Evolutionary conservation across 1,284 basidiomycete species (phyloP).

Genomic region (Ustilago hordei): DNA sequence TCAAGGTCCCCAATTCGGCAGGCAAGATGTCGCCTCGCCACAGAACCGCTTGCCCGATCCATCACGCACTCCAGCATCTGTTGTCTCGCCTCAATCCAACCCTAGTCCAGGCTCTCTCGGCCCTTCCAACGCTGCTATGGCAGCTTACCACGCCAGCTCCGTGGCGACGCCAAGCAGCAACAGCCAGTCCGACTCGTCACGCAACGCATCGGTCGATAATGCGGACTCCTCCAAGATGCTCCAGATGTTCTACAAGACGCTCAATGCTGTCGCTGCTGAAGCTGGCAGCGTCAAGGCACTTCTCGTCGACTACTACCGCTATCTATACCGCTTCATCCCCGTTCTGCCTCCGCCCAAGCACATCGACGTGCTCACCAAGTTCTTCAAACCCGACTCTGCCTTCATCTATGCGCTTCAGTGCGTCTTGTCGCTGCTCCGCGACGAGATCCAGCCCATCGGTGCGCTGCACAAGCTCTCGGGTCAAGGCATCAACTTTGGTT

Average conservation of each 20-base stretch:
- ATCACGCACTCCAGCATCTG: conserved; percentile 7
- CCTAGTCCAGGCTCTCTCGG: conserved; percentile 18
- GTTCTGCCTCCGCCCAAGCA: conserved; percentile 54
- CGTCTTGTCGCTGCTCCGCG: conserved; percentile 53
- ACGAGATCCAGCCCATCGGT: conserved; percentile 54
- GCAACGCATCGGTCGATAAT: conserved; percentile 24
- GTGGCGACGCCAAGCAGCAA: conserved; percentile 27
- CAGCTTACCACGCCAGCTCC: conserved; percentile 39
- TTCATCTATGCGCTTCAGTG: conserved; percentile 61
- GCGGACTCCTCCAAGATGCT: conserved; percentile 24
- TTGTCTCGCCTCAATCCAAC: conserved; percentile 18
- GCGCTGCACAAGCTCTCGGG: conserved; percentile 45
- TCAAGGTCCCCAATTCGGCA: conserved; percentile 6
- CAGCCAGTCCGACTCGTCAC: conserved; percentile 23
- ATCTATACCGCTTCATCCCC: conserved; percentile 64
- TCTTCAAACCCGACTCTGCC: conserved; percentile 50
- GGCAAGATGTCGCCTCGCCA: conserved; percentile 9
- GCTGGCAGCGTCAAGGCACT: conserved; percentile 41
- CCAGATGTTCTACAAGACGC: conserved; percentile 19
- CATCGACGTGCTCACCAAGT: conserved; percentile 42
- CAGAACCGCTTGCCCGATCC: conserved; percentile 1
- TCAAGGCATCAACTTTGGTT: conserved; percentile 55
- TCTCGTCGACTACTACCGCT: conserved; percentile 60
- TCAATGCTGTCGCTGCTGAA: conserved; percentile 36
- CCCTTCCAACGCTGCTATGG: conserved; percentile 23